Conservation (phyloP, 495 filamentous ascomycete genomes). For the Penicillium cosmopolitanum region DNA sequence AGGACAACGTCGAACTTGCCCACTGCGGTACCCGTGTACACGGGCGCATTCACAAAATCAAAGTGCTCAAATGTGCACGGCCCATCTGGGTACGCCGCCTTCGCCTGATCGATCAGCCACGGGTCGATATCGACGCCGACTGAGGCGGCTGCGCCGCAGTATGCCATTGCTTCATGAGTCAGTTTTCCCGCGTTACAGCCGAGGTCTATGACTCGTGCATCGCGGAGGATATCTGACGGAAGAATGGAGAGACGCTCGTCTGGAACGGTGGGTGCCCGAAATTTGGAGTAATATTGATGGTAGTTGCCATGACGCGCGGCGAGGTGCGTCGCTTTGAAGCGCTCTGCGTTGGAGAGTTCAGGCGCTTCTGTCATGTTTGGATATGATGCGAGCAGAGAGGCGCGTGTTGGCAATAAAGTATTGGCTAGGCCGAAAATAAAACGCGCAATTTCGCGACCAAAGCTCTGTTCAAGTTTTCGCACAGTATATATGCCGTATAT, state of each 20-base stretch:
- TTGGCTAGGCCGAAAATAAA: too few species aligned
- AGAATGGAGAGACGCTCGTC: slow-evolving; percentile 36
- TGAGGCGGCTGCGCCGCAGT: slow-evolving; percentile 29
- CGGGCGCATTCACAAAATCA: slow-evolving; percentile 56
- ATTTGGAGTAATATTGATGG: slow-evolving; percentile 38
- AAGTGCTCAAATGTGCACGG: slow-evolving; percentile 36
- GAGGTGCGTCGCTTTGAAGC: slow-evolving; percentile 38
- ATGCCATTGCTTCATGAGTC: slow-evolving; percentile 31
- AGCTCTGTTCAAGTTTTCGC: too few species aligned
- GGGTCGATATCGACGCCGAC: slow-evolving; percentile 38
- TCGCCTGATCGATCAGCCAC: slow-evolving; percentile 35
- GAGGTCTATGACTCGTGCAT: slow-evolving; percentile 34
- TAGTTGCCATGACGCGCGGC: slow-evolving; percentile 36
- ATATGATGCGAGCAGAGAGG: slow-evolving; percentile 16
- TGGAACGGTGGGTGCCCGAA: slow-evolving; percentile 31
- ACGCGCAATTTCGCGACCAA: too few species aligned
- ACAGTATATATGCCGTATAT: too few species aligned
- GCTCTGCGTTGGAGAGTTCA: slow-evolving; percentile 33
- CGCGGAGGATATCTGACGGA: slow-evolving; percentile 31
- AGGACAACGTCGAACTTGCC: slow-evolving; percentile 36
- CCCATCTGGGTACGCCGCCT: slow-evolving; percentile 31
- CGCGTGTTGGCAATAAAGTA: neutral
- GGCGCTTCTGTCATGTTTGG: slow-evolving; percentile 30
- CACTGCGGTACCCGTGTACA: slow-evolving; percentile 49
- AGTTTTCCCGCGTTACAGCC: slow-evolving; percentile 36